Base-by-base conservation (phyloP, 1,284 basidiomycete genomes). In the Ganoderma leucocontextum region DNA sequence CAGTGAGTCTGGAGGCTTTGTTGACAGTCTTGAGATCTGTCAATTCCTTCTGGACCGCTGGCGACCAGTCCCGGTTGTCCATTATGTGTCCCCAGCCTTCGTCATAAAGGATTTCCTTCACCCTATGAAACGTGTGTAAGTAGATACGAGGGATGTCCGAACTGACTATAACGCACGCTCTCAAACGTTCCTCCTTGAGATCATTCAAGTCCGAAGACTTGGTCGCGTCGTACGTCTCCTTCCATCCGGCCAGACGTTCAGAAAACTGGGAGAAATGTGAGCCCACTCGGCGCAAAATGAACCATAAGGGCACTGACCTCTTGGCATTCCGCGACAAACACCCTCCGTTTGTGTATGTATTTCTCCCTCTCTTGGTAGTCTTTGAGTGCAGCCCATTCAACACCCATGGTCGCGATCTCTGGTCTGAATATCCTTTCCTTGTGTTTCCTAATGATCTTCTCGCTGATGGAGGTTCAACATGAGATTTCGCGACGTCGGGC, bases 11-110 rank as follows among this genome's bases (percentile, higher is more conserved):
- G 19, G 35, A 33, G 8, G 63, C 13, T 22, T 53, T 63, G 10
- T 39, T 38, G 10, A 66, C 47, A 35, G 38, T 3, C 25, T 58
- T 52, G 19, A 61, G 19, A 25, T 53, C 42, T 9, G 9, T 35
- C 19, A 41, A 61, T 19, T 36, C 15, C n/a, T 29, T 12, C 6
- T 36, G 19, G 29, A 33, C 19, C n/a, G 22, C 33, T 25, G 2
- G 13, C 2, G 25, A 7, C 15, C 25, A 49, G 10, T 49, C 25
- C 29, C 39, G 53, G 22, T 55, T 47, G 10, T 59, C 57, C 2
- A 63, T 41, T 36, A 57, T 57, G 15, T 67, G 42, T 4, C 47
- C 62, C 66, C 66, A 67, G 13, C 66, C 66, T 53, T 67, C 66
- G n/a, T 60, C 57, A 22, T 62, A 57, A 5, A 67, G 62, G n/a